A percentile compares a stretch with the other conserved stretches of the same genome.
Conservation (phyloP, 1,139 yeast species). For the Kazachstania sp. region DNA sequence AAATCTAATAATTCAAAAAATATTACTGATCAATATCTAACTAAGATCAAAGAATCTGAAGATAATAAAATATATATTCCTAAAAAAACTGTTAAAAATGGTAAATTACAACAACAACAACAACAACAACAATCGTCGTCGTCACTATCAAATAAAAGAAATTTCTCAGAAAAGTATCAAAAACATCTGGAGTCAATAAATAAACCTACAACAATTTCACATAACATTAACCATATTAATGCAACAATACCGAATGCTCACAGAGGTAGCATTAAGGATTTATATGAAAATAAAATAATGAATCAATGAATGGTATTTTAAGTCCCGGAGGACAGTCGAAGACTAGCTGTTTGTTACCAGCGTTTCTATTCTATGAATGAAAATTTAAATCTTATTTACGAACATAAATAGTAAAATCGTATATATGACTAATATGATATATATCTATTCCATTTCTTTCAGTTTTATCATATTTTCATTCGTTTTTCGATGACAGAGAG, state of each 20-base stretch:
- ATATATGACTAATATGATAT: no score
- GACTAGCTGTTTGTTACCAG: no score
- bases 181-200: constrained; percentile 1
- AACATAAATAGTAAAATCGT: no score
- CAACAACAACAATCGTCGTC: no score
- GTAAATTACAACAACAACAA: neutral
- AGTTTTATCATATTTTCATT: neutral
- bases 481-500: no score
- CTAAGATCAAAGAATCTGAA: constrained; percentile 2
- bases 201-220: neutral
- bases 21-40: constrained; percentile 6
- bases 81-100: neutral
- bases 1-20: constrained; percentile 3
- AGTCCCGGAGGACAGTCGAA: no score
- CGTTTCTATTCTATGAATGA: no score
- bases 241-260: neutral
- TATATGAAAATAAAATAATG: neutral
- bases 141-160: neutral
- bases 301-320: neutral
- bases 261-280: neutral
- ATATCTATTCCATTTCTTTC: no score
- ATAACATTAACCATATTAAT: neutral
- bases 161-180: neutral
- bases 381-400: no score
- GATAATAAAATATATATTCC: constrained; percentile 1